Percentiles rank a stretch among this genome's conserved stretches.
These are phyloP conservation scores for Septoria linicola DNA, from an alignment of 2,329 filamentous ascomycete genomes.

Conservation along the genomic window DNA sequence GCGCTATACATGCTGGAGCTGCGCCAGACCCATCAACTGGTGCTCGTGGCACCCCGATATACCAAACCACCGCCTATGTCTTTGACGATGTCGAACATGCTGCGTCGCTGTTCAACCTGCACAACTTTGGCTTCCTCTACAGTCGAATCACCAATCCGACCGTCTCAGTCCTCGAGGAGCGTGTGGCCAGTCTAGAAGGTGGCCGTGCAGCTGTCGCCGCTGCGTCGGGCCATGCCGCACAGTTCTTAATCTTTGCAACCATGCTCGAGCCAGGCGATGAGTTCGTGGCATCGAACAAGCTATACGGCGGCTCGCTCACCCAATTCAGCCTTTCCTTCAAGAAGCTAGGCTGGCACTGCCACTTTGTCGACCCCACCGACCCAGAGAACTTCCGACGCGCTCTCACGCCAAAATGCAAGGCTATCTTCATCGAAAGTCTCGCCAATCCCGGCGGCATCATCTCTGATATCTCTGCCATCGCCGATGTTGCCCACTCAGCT, in stretches of 20 bases:
- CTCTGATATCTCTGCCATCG: slow-evolving; percentile 19
- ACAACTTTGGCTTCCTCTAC: slow-evolving; percentile 23
- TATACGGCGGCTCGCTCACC: slow-evolving; percentile 22
- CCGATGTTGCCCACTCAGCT: slow-evolving; percentile 20
- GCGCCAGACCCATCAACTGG: slow-evolving; percentile 20
- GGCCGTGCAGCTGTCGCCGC: slow-evolving; percentile 21
- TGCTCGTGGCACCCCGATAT: slow-evolving; percentile 22
- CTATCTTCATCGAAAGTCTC: slow-evolving; percentile 22
- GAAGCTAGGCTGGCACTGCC: slow-evolving; percentile 23
- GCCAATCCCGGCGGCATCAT: slow-evolving; percentile 21
- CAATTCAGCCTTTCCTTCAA: slow-evolving; percentile 23
- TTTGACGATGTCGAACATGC: slow-evolving; percentile 23
- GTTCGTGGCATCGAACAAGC: slow-evolving; percentile 21
- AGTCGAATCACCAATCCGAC: slow-evolving; percentile 22
- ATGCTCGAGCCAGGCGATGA: slow-evolving; percentile 23
- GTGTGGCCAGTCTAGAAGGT: slow-evolving; percentile 22
- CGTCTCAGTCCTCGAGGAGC: slow-evolving; percentile 22
- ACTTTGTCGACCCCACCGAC: slow-evolving; percentile 21
- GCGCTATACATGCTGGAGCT: slow-evolving; percentile 16
- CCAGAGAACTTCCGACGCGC: slow-evolving; percentile 20
- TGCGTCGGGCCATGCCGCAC: slow-evolving; percentile 21
- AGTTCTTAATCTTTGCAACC: slow-evolving; percentile 21
- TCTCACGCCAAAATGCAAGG: slow-evolving; percentile 23
- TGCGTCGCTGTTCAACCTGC: slow-evolving; percentile 21
- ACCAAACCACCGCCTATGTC: slow-evolving; percentile 22